Conservation (phyloP, 2,329 filamentous ascomycete genomes). For the Pseudopithomyces maydicus region DNA sequence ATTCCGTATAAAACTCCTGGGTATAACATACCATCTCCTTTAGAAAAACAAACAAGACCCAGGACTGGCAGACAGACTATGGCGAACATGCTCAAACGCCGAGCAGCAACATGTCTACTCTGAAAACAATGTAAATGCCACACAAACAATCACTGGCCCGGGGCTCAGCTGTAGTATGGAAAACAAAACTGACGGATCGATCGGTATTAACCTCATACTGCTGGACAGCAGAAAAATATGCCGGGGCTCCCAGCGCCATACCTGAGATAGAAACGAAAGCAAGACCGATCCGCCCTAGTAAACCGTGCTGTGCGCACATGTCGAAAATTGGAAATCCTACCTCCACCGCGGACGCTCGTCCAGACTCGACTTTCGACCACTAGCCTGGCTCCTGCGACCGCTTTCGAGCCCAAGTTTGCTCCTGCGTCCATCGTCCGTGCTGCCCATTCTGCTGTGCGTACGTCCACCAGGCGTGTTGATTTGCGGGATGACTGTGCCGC, state of each 20-base stretch:
- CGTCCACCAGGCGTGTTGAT: constrained; percentile 23
- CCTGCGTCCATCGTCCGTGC: constrained; percentile 28
- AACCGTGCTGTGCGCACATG: background rate
- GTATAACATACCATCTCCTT: constrained; percentile 34
- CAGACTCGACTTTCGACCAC: constrained; percentile 20
- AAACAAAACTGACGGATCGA: background rate
- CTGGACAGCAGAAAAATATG: background rate
- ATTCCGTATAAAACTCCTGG: constrained; percentile 10
- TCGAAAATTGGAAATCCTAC: constrained; percentile 20
- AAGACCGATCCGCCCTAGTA: constrained; percentile 9
- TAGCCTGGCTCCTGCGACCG: constrained; percentile 6
- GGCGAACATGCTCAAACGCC: background rate
- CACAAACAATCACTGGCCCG: background rate
- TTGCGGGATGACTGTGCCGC: constrained; percentile 22
- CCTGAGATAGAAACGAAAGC: constrained; percentile 7
- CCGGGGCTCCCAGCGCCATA: constrained; percentile 3
- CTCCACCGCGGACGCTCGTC: constrained; percentile 31
- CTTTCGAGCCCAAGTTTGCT: constrained; percentile 18
- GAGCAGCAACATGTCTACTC: background rate
- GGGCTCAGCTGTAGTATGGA: background rate
- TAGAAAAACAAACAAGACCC: constrained; percentile 21
- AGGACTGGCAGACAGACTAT: constrained; percentile 6
- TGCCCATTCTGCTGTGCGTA: constrained; percentile 12
- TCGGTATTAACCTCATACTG: constrained; percentile 6
- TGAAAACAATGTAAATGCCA: background rate